Base-by-base conservation (phyloP, 1,139 yeast genomes). In the Nakaseomyces delphensis region DNA sequence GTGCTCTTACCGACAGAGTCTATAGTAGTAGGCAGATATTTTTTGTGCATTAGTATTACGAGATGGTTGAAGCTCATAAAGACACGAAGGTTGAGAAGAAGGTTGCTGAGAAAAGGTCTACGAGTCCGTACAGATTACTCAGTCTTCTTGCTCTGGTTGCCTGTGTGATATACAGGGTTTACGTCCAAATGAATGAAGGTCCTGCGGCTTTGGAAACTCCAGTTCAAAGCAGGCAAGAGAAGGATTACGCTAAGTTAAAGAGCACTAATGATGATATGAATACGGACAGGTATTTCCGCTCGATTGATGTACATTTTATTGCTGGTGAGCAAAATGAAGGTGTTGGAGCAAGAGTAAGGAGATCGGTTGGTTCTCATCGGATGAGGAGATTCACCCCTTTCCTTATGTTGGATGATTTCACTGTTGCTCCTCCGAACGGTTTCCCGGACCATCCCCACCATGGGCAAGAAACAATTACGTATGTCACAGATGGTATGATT, bases 371-470 rank as follows among this genome's bases (percentile, higher is more conserved):
- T 19, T 73, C 79, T 6, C 66, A 69, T 62, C 66, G 70, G 30
- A 73, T 77, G 67, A 70, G 87, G 55, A 79, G 79, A 60, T 84
- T 84, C 64, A 72, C 85, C 20, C 96, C 96, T 4, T 87, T 87
- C 59, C 68, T 87, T 46, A 72, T 87, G 81, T 70, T 85, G 40
- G 96, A 87, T 59, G 94, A 86, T 59, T 85, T 86, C 62, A 67
- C 64, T 35, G 77, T 76, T 15, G 56, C 68, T 2, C 74, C 76
- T n/a, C 73, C 72, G 14, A 83, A 85, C n/a, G 93, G 93, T 0
- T 86, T 86, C 67, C 95, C 95, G 4, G 91, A 84, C 53, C 96
- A 87, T 60, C 96, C 96, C 20, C 96, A 87, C 62, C 74, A 85
- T 46, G 95, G 95, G 24, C 93, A 84, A 64, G 95, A 85, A 62